A percentile compares a stretch with the other conserved stretches of the same genome.
Conservation (phyloP, 2,329 filamentous ascomycete genomes). For the Botrytis porri region DNA sequence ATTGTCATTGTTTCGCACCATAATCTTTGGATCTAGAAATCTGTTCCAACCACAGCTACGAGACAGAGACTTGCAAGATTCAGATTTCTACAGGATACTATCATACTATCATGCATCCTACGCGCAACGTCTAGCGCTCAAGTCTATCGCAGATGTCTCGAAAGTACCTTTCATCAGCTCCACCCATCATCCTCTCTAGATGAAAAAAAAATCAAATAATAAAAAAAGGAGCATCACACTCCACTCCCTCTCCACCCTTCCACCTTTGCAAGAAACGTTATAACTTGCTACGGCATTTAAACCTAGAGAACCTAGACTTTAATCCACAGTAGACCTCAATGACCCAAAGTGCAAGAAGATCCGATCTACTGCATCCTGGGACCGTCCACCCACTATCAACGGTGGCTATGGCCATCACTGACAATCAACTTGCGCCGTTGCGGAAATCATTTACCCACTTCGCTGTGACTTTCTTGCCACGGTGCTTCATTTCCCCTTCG, state of each 20-base stretch:
- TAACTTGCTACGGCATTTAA: not conserved
- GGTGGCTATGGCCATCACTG: constrained; percentile 8
- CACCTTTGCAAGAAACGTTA: not conserved
- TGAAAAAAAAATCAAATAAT: not conserved
- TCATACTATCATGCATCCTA: not conserved
- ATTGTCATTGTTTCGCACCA: not conserved
- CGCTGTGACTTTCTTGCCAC: not conserved
- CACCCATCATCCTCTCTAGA: not conserved
- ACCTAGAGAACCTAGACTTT: not conserved
- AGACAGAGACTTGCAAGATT: not conserved
- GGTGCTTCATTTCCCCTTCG: not conserved
- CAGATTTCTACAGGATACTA: not conserved
- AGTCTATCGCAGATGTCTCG: not conserved
- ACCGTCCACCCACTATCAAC: not conserved
- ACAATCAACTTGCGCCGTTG: not conserved
- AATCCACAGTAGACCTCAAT: constrained; percentile 2
- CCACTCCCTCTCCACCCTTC: constrained; percentile 1
- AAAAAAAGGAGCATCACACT: not conserved
- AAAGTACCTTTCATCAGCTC: not conserved
- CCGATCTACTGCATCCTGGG: constrained; percentile 7
- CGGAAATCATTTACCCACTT: constrained; percentile 1
- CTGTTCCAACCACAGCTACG: not conserved
- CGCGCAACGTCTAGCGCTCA: not conserved
- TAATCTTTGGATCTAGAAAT: not conserved
- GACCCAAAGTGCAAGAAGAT: constrained; percentile 1